Percentiles rank a stretch among this genome's conserved stretches.
Evolutionary conservation across 805 yeast species (phyloP).

Genomic region (Teunomyces aglyptinius): DNA sequence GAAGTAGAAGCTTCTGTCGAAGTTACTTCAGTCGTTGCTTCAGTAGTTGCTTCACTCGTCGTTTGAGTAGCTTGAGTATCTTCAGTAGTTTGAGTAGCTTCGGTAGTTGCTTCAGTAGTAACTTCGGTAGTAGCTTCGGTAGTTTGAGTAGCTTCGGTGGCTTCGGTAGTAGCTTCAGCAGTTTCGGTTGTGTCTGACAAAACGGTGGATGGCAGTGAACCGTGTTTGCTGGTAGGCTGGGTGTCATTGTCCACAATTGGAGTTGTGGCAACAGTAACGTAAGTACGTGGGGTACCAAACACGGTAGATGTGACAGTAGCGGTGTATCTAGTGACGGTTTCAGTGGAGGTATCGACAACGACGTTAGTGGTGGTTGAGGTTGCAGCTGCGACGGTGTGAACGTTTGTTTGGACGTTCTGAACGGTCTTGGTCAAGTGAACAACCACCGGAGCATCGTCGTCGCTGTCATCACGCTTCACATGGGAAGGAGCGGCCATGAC

Average conservation of each 20-base stretch:
- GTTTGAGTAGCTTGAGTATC: not conserved
- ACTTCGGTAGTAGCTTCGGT: not conserved
- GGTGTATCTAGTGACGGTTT: constrained; percentile 40
- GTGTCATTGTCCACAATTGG: constrained; percentile 22
- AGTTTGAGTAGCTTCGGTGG: not conserved
- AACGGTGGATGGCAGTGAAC: constrained; percentile 1
- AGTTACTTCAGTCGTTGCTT: not conserved
- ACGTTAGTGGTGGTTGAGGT: constrained; percentile 29
- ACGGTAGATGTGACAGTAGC: constrained; percentile 44
- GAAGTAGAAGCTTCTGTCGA: not conserved
- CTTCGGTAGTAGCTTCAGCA: too few species aligned
- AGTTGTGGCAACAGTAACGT: constrained; percentile 33
- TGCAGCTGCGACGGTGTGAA: constrained; percentile 30
- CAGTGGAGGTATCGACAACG: constrained; percentile 29
- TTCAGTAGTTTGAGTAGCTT: constrained; percentile 1
- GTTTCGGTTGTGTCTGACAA: not conserved
- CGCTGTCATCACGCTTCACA: constrained; percentile 15
- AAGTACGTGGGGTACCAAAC: constrained; percentile 37
- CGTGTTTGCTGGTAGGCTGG: constrained; percentile 8
- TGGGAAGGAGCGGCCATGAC: constrained; percentile 19
- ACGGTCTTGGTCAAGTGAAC: constrained; percentile 36
- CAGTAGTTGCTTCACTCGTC: constrained; percentile 6
- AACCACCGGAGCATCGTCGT: constrained; percentile 27
- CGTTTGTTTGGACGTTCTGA: constrained; percentile 32
- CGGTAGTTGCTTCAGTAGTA: constrained; percentile 2